These are phyloP conservation scores for Ustilago vetiveriae DNA, from an alignment of 1,284 basidiomycete genomes.

Conservation along the genomic window DNA sequence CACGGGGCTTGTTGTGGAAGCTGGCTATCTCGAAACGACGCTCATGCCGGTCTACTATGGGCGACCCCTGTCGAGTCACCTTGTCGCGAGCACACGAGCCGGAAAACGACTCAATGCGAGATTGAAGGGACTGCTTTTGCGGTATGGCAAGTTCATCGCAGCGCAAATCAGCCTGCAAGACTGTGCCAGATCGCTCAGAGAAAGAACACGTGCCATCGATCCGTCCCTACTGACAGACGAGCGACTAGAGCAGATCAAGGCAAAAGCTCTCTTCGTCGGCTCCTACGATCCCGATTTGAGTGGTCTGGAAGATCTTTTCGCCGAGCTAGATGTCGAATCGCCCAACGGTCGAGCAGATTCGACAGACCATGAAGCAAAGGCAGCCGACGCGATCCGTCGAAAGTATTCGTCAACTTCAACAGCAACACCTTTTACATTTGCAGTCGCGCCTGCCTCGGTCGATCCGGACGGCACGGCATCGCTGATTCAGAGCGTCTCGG, in stretches of 20 bases:
- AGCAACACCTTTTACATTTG: slow-evolving; percentile 36
- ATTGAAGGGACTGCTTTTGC: slow-evolving; percentile 38
- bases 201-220: slow-evolving; percentile 22
- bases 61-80: slow-evolving; percentile 36
- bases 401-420: slow-evolving; percentile 16
- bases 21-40: slow-evolving; percentile 87
- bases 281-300: slow-evolving; percentile 11
- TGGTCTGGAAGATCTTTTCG: slow-evolving; percentile 20
- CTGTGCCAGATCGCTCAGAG: slow-evolving; percentile 13
- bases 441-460: slow-evolving; percentile 14
- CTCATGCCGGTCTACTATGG: slow-evolving; percentile 75
- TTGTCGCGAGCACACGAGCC: slow-evolving; percentile 39
- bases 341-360: background rate
- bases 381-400: slow-evolving; percentile 4
- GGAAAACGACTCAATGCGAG: slow-evolving; percentile 31
- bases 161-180: slow-evolving; percentile 33
- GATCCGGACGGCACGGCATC: slow-evolving; percentile 33
- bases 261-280: slow-evolving; percentile 55
- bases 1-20: slow-evolving; percentile 90
- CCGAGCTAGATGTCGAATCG: slow-evolving; percentile 11
- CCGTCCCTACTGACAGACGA: slow-evolving; percentile 36
- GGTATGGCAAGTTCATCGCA: slow-evolving; percentile 40
- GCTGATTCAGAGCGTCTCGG: slow-evolving; percentile 25
- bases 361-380: background rate
- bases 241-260: slow-evolving; percentile 55